phyloP scores from a whole-genome alignment of 1,284 basidiomycete genomes.

The Apiotrichum montevideense region DNA sequence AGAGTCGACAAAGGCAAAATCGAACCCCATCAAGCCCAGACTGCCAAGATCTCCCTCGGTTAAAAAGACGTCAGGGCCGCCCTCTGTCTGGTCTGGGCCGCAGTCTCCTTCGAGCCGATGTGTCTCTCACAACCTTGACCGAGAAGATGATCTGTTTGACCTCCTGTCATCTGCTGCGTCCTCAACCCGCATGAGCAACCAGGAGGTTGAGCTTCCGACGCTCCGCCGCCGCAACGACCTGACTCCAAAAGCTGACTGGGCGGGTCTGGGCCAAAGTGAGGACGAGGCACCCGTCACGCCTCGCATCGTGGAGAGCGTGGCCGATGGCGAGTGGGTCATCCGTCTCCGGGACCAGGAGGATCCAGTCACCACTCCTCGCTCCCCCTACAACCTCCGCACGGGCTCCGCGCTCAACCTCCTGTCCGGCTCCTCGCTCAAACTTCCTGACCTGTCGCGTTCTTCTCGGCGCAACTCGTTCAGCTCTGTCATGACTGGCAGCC shows the following conservation, averaged over 20 bases:
- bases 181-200: constrained; percentile 7
- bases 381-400: background rate
- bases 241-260: background rate
- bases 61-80: background rate
- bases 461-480: background rate
- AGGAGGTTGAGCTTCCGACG: constrained; percentile 7
- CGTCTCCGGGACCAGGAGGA: constrained; percentile 1
- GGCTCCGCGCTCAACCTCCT: background rate
- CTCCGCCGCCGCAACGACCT: background rate
- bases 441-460: background rate
- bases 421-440: background rate
- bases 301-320: constrained; percentile 2
- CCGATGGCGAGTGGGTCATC: constrained; percentile 3
- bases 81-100: background rate
- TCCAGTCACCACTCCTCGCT: background rate
- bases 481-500: background rate
- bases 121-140: background rate
- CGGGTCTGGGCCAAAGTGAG: background rate
- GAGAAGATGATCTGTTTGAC: constrained; percentile 9
- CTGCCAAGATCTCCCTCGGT: background rate
- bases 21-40: background rate
- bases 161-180: constrained; percentile 3
- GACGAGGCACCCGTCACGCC: background rate
- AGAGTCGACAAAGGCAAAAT: background rate
- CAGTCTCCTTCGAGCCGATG: background rate